Base-by-base conservation (phyloP, 2,329 filamentous ascomycete genomes). In the Fusarium sp. region DNA sequence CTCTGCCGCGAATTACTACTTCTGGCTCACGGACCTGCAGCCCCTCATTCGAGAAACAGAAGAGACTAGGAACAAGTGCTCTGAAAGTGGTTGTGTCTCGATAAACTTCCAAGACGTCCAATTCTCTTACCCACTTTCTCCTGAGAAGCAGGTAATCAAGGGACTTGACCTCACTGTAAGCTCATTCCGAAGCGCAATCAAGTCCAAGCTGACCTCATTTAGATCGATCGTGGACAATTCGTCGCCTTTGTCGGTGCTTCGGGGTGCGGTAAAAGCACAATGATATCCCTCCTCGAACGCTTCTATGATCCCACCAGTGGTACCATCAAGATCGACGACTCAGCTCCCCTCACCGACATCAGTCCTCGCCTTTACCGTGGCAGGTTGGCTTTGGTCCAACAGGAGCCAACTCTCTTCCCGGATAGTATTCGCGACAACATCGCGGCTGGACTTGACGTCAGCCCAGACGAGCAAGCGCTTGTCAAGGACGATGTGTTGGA, bases 381-480 rank as follows among this genome's bases (percentile, higher is more conserved):
- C 4, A 77, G 83, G 34, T 81, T 89, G 12, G 82, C 86, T 4
- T 81, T 89, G 7, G 87, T 90, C 3, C 84, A 87, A 61, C 87
- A 89, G 73, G 86, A 89, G 58, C 85, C 86, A 0, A 84, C 84
- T 2, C 86, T 98, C 3, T 94, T 94, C 79, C 93, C 91, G 3
- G 92, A 92, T n/a, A 91, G 90, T 0, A 91, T 95, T 69, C 91
- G 91, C 3, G 92, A 95, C 75, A 96, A 96, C 73, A 97, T 98
- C 44, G 53, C 67, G 5, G 63, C 72, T 8, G 70, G 73, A 6
- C 41, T 74, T 8, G 71, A 72, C 25, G 60, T 22, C 12, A n/a
- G n/a, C 12, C 18, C n/a, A 6, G 25, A 13, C 0, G 51, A 44
- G 11, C 20, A 30, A 16, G 54, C 65, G 1, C 65, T 62, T 4